Percentiles rank a stretch among this genome's conserved stretches.
Evolutionary conservation across 2,329 filamentous ascomycete species (phyloP).

Genomic region (Chaetomiaceae sp.): DNA sequence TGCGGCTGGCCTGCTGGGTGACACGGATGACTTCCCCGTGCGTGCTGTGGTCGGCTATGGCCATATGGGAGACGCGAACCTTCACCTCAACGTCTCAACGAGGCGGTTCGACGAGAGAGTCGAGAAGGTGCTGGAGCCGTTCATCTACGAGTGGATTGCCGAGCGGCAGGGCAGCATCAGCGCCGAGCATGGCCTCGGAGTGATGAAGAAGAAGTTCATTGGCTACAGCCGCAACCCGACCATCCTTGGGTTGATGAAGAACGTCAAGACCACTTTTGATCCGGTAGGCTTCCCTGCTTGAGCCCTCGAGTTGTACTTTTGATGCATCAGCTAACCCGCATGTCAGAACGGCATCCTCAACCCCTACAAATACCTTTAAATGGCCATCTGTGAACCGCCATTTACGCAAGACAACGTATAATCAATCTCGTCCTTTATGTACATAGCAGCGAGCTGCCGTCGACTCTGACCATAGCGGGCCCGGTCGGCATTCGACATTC

Average conservation of each 20-base stretch:
- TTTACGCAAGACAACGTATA: too few relatives aligned
- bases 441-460: neutral
- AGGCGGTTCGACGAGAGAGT: constrained; percentile 80
- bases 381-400: too few relatives aligned
- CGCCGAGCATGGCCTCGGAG: constrained; percentile 88
- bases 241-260: constrained; percentile 87
- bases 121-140: constrained; percentile 85
- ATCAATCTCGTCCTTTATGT: neutral
- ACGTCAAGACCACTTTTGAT: constrained; percentile 91
- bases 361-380: constrained; percentile 89
- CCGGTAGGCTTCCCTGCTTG: constrained; percentile 57
- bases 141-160: constrained; percentile 95
- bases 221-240: constrained; percentile 86
- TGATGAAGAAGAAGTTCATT: constrained; percentile 95
- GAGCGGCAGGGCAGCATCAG: constrained; percentile 88
- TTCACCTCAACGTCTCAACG: constrained; percentile 87
- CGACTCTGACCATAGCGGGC: neutral
- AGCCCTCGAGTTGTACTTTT: neutral
- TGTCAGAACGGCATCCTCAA: constrained; percentile 94
- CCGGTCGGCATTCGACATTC: neutral
- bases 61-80: constrained; percentile 95
- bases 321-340: constrained; percentile 6
- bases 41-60: constrained; percentile 92
- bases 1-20: constrained; percentile 70
- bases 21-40: constrained; percentile 70